Percentiles rank a stretch among this genome's conserved stretches.
Conservation (phyloP, 2,329 filamentous ascomycete genomes). For the Triangularia setosa region DNA sequence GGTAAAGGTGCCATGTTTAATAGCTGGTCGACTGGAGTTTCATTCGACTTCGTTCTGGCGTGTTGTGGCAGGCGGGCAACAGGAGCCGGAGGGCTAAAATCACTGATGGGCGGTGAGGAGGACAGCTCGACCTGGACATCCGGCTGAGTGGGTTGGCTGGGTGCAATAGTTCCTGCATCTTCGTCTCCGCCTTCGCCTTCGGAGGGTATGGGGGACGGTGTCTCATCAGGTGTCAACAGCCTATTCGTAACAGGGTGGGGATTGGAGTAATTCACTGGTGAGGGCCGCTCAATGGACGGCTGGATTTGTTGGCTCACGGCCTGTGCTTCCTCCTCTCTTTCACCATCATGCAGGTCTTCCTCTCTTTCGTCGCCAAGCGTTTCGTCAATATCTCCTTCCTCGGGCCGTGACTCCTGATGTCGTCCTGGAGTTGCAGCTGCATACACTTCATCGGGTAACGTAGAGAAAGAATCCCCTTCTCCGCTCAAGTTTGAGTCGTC, state of each 20-base stretch:
- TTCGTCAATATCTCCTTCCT: not conserved
- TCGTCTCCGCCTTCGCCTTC: conserved; percentile 14
- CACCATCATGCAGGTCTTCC: conserved; percentile 2
- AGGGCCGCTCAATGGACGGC: conserved; percentile 31
- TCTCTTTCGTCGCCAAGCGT: not conserved
- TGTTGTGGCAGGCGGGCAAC: conserved; percentile 17
- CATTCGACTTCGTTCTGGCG: conserved; percentile 25
- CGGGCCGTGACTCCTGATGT: conserved; percentile 14
- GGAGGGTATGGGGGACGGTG: conserved; percentile 36
- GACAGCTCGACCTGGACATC: conserved; percentile 28
- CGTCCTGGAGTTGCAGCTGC: conserved; percentile 45
- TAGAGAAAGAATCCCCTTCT: conserved; percentile 56
- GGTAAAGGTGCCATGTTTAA: conserved; percentile 19
- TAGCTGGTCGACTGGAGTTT: conserved; percentile 26
- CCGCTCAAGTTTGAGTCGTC: conserved; percentile 26
- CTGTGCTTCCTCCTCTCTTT: conserved; percentile 12
- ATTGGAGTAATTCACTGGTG: conserved; percentile 30
- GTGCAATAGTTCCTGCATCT: not conserved
- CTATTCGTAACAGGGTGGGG: conserved; percentile 41
- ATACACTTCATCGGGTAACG: conserved; percentile 50
- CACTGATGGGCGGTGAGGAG: conserved; percentile 35
- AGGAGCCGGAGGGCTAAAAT: conserved; percentile 1
- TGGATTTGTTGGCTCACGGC: conserved; percentile 17
- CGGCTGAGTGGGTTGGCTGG: conserved; percentile 9
- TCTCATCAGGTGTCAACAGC: conserved; percentile 53